Conservation (phyloP, 2,329 filamentous ascomycete species). For the Aspergillus ustus region DNA sequence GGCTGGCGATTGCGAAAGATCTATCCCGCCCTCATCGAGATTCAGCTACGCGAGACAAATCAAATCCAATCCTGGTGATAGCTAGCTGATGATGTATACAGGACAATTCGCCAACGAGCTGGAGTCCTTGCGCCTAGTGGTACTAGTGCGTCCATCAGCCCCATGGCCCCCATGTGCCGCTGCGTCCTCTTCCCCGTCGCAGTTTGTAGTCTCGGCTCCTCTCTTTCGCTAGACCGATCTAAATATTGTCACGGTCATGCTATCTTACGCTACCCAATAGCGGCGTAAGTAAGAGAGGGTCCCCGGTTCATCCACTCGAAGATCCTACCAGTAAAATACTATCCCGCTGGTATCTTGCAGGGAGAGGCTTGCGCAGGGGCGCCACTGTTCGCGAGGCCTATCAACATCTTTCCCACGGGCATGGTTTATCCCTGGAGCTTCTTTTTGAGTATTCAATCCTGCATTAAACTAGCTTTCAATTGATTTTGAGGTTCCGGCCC, state of each 20-base stretch:
- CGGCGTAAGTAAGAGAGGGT: not conserved
- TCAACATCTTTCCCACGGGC: constrained; percentile 7
- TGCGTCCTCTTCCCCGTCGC: not conserved
- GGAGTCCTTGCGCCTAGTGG: not conserved
- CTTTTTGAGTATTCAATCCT: constrained; percentile 16
- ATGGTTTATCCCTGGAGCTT: constrained; percentile 17
- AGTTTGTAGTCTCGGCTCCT: not conserved
- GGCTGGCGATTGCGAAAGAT: constrained; percentile 14
- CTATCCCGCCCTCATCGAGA: constrained; percentile 15
- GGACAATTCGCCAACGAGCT: not conserved
- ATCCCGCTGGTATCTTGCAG: constrained; percentile 3
- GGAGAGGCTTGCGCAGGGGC: constrained; percentile 5
- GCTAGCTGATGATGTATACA: constrained; percentile 19
- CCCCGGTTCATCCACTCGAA: not conserved
- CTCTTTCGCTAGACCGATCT: not conserved
- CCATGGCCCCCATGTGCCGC: constrained; percentile 3
- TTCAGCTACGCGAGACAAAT: constrained; percentile 3
- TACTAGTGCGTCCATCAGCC: constrained; percentile 10
- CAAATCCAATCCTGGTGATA: constrained; percentile 5
- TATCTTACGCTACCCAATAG: constrained; percentile 1
- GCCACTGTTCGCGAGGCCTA: constrained; percentile 12
- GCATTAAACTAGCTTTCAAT: constrained; percentile 14
- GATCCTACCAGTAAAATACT: constrained; percentile 4
- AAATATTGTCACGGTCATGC: constrained; percentile 5
- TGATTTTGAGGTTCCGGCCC: constrained; percentile 10